These are phyloP conservation scores for Agrocybe chaxingu DNA, from an alignment of 768 basidiomycete species.

Conservation along the genomic window DNA sequence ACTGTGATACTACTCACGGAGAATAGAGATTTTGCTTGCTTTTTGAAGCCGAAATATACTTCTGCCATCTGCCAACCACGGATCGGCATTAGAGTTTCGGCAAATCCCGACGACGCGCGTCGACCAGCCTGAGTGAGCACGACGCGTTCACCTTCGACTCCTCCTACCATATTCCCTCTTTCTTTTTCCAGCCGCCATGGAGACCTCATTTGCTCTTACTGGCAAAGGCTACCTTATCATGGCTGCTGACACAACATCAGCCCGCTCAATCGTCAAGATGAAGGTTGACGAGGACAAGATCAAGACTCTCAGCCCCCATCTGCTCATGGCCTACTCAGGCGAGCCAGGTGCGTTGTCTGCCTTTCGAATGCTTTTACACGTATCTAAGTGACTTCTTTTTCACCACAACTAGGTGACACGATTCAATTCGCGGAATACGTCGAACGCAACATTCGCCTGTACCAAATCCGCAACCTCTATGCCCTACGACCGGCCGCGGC, in stretches of 20 bases:
- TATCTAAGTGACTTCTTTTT: too few species aligned
- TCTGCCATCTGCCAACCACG: too few species aligned
- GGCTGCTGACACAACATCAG: slow-evolving; percentile 86
- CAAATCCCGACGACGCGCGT: too few species aligned
- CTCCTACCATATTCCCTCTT: too few species aligned
- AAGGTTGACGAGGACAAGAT: slow-evolving; percentile 97
- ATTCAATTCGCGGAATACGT: slow-evolving; percentile 95
- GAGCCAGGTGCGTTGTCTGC: slow-evolving; percentile 69
- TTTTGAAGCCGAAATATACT: too few species aligned
- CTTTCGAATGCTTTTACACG: background rate
- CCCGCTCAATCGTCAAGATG: slow-evolving; percentile 96
- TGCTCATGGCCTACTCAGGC: slow-evolving; percentile 93
- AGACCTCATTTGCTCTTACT: slow-evolving; percentile 85
- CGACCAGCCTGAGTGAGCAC: too few species aligned
- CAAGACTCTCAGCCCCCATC: slow-evolving; percentile 83
- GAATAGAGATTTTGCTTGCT: too few species aligned
- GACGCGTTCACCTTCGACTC: too few species aligned
- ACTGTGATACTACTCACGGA: too few species aligned
- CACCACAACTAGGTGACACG: slow-evolving; percentile 70
- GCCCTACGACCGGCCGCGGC: slow-evolving; percentile 88
- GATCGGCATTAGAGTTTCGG: too few species aligned
- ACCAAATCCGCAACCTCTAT: slow-evolving; percentile 92
- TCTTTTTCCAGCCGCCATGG: slow-evolving; percentile 47
- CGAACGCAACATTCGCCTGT: slow-evolving; percentile 92
- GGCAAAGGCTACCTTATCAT: slow-evolving; percentile 94